These are phyloP conservation scores for Phytopythium kandeliae DNA, from an alignment of 352 stramenopile species.

Conservation along the genomic window DNA sequence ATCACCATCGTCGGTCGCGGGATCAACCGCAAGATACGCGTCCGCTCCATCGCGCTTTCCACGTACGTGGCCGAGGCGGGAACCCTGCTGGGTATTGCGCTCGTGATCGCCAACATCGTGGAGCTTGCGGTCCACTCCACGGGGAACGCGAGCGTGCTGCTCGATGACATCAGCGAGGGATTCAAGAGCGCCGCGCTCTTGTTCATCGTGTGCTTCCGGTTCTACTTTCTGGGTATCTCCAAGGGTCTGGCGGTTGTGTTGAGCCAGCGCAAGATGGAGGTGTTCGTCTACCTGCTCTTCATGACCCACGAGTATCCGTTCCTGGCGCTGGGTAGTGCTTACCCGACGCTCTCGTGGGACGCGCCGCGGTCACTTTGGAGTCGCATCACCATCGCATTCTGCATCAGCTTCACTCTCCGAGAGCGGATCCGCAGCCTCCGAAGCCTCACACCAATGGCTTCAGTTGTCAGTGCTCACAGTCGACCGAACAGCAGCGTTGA, in stretches of 20 bases:
- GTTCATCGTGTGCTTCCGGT: conserved; percentile 13
- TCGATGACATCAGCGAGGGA: conserved; percentile 17
- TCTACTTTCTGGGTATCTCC: conserved; percentile 16
- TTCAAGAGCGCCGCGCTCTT: conserved; percentile 2
- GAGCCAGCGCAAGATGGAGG: conserved; percentile 11
- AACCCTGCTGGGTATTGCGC: conserved; percentile 6
- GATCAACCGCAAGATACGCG: conserved; percentile 22
- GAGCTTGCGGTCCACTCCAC: background rate
- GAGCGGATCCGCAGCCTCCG: background rate
- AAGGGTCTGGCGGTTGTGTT: conserved; percentile 10
- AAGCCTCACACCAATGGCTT: background rate
- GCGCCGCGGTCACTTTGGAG: conserved; percentile 10
- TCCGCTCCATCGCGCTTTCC: conserved; percentile 12
- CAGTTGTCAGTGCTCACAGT: background rate
- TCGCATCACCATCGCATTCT: conserved; percentile 10
- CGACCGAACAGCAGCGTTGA: background rate
- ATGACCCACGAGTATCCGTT: conserved; percentile 37
- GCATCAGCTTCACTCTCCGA: conserved; percentile 9
- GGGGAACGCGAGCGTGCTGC: conserved; percentile 16
- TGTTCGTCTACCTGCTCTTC: conserved; percentile 23
- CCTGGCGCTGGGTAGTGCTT: conserved; percentile 9
- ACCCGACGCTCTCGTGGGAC: conserved; percentile 5
- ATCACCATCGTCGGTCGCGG: conserved; percentile 11
- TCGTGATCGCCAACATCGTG: conserved; percentile 10
- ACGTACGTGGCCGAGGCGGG: conserved; percentile 9